These are phyloP conservation scores for Diaporthe batatas DNA, from an alignment of 2,329 filamentous ascomycete species.

Conservation along the genomic window DNA sequence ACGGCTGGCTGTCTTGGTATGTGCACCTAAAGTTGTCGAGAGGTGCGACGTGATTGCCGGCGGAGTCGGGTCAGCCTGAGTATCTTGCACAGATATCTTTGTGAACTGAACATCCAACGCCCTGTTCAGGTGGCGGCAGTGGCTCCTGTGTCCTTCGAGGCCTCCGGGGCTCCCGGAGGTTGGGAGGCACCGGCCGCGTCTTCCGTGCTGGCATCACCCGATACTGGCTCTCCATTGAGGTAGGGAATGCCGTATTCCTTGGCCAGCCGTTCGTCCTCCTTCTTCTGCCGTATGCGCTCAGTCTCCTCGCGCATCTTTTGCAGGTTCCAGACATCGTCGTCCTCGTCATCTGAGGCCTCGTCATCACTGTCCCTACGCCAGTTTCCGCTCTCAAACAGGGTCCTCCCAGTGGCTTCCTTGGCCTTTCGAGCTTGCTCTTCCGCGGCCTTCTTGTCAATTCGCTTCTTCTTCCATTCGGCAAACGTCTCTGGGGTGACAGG, in stretches of 20 bases:
- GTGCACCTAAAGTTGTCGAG: conserved; percentile 41
- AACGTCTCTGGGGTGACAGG: conserved; percentile 95
- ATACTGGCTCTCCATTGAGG: conserved; percentile 42
- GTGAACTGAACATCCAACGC: background rate
- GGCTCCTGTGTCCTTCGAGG: conserved; percentile 22
- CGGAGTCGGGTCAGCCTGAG: conserved; percentile 31
- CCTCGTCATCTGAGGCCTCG: conserved; percentile 75
- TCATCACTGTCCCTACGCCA: conserved; percentile 80
- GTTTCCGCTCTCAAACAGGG: conserved; percentile 96
- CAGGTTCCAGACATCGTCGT: conserved; percentile 78
- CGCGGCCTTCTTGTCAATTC: conserved; percentile 93
- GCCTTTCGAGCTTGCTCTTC: conserved; percentile 90
- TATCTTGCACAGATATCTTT: conserved; percentile 24
- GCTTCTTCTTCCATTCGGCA: conserved; percentile 96
- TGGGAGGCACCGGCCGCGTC: conserved; percentile 19
- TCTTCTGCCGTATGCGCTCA: conserved; percentile 78
- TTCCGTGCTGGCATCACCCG: conserved; percentile 37
- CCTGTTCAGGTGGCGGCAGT: conserved; percentile 39
- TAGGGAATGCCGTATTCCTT: conserved; percentile 49
- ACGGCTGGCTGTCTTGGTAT: conserved; percentile 36
- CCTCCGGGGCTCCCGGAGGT: background rate
- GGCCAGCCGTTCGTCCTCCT: conserved; percentile 79
- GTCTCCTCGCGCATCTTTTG: conserved; percentile 88
- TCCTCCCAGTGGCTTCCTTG: conserved; percentile 95
- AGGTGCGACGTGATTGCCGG: conserved; percentile 41